Evolutionary conservation across 441 rosid genomes (phyloP), one percentile per base, ranked within the genome.

Genomic region (Bocquillonia castaneifolia): DNA sequence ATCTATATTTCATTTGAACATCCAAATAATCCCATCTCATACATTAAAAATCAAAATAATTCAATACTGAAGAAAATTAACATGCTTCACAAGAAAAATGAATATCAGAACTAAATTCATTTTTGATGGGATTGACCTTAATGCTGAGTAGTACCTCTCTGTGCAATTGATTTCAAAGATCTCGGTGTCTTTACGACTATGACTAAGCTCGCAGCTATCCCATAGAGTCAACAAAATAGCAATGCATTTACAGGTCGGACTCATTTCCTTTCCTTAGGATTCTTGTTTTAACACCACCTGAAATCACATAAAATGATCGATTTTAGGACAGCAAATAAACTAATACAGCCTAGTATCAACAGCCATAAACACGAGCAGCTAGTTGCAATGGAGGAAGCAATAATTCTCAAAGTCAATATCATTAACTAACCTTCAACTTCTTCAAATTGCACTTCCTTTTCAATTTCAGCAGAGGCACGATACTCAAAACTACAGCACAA

Each of bases 201-300:
- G n/a, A 63, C 26, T n/a, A 29, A n/a, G n/a, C n/a, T n/a, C 31
- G 8, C 64, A 6, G 40, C 63, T 63, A 26, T 54, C 63, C 68
- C 9, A 40, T 20, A 39, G 59, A 69, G 61, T 59, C 53, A 71
- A 71, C 61, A 67, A 72, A 76, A 79, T 65, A 54, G 53, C 59
- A 55, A 56, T 60, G 37, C 72, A 45, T 59, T 64, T 28, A n/a
- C 64, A 22, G 29, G 63, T 56, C 32, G 75, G 65, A 29, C 61
- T 79, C 72, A 83, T 79, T 88, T 88, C 83, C 77, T 79, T 88
- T 88, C 83, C 77, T 86, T 52, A 68, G 15, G 59, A 92, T 78
- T 78, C 74, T 88, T 61, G 96, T 88, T 83, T 77, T 86, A 58
- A 93, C 87, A 67, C 90, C 94, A 55, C 91, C 96, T 93, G 87